phyloP scores from a whole-genome alignment of 2,329 filamentous ascomycete genomes.

The Cadophora luteo-olivacea region DNA sequence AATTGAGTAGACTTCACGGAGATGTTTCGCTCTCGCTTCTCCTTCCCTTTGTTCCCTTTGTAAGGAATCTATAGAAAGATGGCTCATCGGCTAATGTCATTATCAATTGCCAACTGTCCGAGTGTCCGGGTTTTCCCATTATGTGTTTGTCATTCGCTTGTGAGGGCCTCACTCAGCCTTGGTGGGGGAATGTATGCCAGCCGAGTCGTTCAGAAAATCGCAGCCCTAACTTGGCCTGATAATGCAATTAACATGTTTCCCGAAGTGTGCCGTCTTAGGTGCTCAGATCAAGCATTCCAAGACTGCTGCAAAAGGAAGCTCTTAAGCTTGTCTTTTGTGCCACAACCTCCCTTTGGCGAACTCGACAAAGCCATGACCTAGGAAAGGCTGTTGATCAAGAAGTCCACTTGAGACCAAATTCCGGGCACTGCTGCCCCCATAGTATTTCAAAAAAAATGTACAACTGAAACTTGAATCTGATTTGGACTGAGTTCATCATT shows the following conservation, averaged over 20 bases:
- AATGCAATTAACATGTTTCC: neutral
- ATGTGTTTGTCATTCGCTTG: neutral
- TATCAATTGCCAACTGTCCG: neutral
- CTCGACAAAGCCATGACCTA: neutral
- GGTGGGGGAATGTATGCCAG: neutral
- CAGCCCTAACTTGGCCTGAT: neutral
- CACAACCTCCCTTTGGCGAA: neutral
- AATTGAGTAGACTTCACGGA: neutral
- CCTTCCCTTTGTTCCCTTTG: neutral
- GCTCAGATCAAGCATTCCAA: conserved; percentile 7
- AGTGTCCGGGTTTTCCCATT: neutral
- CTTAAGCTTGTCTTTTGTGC: neutral
- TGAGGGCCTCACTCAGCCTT: neutral
- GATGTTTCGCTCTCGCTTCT: neutral
- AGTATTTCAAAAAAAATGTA: too few relatives aligned
- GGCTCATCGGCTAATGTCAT: neutral
- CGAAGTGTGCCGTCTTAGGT: neutral
- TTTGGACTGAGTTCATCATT: too few relatives aligned
- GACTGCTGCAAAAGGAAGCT: neutral
- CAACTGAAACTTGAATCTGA: too few relatives aligned
- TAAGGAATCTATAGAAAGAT: neutral
- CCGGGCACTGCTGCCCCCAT: too few relatives aligned
- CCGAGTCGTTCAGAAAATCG: neutral
- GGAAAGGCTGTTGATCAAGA: neutral
- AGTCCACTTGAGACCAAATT: too few relatives aligned